Base-by-base conservation (phyloP, 2,329 filamentous ascomycete species). In the Ceratocystis cubensis region DNA sequence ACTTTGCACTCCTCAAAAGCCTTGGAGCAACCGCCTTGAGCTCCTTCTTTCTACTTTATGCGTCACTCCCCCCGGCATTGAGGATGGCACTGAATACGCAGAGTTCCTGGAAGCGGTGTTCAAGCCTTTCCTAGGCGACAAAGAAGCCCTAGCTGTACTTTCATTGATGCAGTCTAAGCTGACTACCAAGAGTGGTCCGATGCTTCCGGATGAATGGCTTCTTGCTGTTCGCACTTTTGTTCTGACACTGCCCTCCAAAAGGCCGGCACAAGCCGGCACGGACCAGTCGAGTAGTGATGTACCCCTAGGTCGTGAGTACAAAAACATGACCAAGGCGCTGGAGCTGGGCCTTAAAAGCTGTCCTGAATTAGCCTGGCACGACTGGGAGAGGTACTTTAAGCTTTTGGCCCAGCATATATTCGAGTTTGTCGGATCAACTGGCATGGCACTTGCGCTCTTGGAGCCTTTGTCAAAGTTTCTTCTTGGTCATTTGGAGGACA, bases 301-400 rank as follows among this genome's bases (percentile, higher is more conserved):
- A 2, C 64, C 65, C 15, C 73, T 86, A 65, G 84, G 87, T 15
- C 83, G 84, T 10, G 86, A 90, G 66, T 91, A 89, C 70, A 85
- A 88, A 7, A 84, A 88, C 64, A 77, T 88, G 28, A 80, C 86
- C 17, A 85, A 82, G 20, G 81, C 95, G 44, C 78, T 96, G 2
- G 81, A 86, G 71, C 77, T 80, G 70, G 85, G 88, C 20, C 73
- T 88, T 61, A 74, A 75, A 37, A 75, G 77, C 25, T 79, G 79
- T 2, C 79, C 80, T 0, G 77, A 77, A 20, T 74, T 84, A 6
- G 79, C 80, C 0, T 75, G 75, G 70, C 67, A 75, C 17, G 72
- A 76, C 5, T 85, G 82, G 82, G 72, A 77, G 30, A 73, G 78
- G 0, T 76, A 93, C 0, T 84, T 89, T 64, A 76, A 81, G 7